These are phyloP conservation scores for Coemansia sp. DNA, from an alignment of 192 early-diverging fungal species.

Conservation along the genomic window DNA sequence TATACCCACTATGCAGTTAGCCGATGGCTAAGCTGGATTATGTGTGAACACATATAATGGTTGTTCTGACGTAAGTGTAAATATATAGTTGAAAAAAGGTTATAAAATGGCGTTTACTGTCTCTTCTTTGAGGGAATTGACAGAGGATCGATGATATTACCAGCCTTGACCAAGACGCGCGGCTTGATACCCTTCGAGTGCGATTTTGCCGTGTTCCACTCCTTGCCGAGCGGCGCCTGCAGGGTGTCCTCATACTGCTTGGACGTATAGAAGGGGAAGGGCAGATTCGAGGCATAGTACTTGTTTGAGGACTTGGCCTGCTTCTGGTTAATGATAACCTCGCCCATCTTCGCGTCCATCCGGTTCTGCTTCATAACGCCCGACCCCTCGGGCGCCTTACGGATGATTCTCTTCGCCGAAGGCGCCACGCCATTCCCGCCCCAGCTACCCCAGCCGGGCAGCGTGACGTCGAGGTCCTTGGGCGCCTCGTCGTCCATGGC, in stretches of 20 bases:
- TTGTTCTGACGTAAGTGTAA: no score
- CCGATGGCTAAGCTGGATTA: no score
- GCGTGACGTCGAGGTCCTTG: slow-evolving; percentile 76
- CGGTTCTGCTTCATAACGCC: slow-evolving; percentile 23
- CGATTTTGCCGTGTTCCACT: slow-evolving; percentile 87
- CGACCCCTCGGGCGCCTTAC: slow-evolving; percentile 37
- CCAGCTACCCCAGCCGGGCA: slow-evolving; percentile 97
- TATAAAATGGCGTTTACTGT: slow-evolving; percentile 14
- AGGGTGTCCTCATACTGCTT: slow-evolving; percentile 91
- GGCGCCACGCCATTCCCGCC: slow-evolving; percentile 63
- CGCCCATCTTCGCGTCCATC: slow-evolving; percentile 36
- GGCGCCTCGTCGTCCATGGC: slow-evolving; percentile 72
- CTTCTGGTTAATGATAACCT: slow-evolving; percentile 93
- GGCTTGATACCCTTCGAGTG: slow-evolving; percentile 78
- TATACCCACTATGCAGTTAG: no score
- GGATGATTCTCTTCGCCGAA: slow-evolving; percentile 63
- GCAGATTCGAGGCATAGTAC: slow-evolving; percentile 71
- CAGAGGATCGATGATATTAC: slow-evolving; percentile 86
- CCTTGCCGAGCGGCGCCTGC: slow-evolving; percentile 85
- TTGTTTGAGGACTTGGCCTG: slow-evolving; percentile 71
- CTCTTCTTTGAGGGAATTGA: slow-evolving; percentile 61
- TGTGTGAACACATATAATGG: no score
- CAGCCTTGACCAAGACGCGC: slow-evolving; percentile 78
- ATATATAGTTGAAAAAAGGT: neutral
- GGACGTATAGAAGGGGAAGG: slow-evolving; percentile 78